These are phyloP conservation scores for Aspergillus fijiensis DNA, from an alignment of 2,329 filamentous ascomycete species.

Conservation along the genomic window DNA sequence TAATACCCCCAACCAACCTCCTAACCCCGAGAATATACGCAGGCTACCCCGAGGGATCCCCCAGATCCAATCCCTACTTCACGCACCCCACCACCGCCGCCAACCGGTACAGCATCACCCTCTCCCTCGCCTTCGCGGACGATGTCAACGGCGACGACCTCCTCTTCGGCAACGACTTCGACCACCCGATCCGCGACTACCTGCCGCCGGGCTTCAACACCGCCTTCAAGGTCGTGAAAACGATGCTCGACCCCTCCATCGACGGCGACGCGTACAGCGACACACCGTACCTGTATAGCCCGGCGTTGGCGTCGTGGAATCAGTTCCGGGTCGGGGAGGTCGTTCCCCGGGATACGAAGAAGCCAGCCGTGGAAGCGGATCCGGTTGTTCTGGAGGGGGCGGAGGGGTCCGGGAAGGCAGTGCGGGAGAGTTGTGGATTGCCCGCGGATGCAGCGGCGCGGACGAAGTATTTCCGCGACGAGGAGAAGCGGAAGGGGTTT, in stretches of 20 bases:
- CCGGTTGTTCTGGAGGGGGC: slow-evolving; percentile 66
- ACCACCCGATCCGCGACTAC: slow-evolving; percentile 80
- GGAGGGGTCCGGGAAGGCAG: slow-evolving; percentile 52
- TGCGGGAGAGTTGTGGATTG: slow-evolving; percentile 50
- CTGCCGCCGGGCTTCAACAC: slow-evolving; percentile 84
- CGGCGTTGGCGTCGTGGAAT: slow-evolving; percentile 78
- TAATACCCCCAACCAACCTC: no score
- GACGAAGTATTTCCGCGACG: slow-evolving; percentile 61
- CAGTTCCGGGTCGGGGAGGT: slow-evolving; percentile 63
- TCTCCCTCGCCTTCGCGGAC: slow-evolving; percentile 72
- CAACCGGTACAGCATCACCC: slow-evolving; percentile 83
- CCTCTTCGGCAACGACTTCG: slow-evolving; percentile 94
- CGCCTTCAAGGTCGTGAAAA: slow-evolving; percentile 81
- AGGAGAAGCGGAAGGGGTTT: slow-evolving; percentile 56
- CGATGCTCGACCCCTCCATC: slow-evolving; percentile 86
- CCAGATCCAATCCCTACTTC: slow-evolving; percentile 76
- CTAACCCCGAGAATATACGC: not conserved
- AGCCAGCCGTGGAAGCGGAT: slow-evolving; percentile 42
- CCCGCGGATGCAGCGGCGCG: slow-evolving; percentile 56
- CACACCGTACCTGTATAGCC: slow-evolving; percentile 80
- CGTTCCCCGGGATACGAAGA: slow-evolving; percentile 7
- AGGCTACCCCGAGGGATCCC: slow-evolving; percentile 72
- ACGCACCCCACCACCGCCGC: slow-evolving; percentile 63
- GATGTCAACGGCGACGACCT: slow-evolving; percentile 68
- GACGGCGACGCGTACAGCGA: slow-evolving; percentile 90